Percentiles rank a stretch among this genome's conserved stretches.
phyloP scores from a whole-genome alignment of 352 stramenopile species.

The Pythium periplocum region DNA sequence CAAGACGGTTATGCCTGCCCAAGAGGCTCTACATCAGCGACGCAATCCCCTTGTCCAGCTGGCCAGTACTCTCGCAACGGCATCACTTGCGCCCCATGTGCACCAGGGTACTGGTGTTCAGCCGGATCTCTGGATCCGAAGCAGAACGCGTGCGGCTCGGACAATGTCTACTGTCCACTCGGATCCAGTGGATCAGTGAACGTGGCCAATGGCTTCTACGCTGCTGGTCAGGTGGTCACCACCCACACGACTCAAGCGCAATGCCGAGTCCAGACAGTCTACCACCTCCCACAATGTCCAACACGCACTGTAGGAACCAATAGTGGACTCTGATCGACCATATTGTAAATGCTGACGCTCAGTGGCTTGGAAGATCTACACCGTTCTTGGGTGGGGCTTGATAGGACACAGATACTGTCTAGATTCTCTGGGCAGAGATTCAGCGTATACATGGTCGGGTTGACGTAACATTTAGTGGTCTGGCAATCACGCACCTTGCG shows the following conservation, averaged over 20 bases:
- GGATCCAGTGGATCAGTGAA: slow-evolving; percentile 26
- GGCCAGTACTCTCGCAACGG: slow-evolving; percentile 57
- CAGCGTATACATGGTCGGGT: no score
- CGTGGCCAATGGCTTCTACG: slow-evolving; percentile 37
- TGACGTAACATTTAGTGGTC: no score
- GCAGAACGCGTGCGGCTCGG: slow-evolving; percentile 45
- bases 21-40: slow-evolving; percentile 32
- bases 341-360: no score
- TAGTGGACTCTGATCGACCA: slow-evolving; percentile 19
- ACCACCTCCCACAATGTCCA: slow-evolving; percentile 53
- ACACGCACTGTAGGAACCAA: slow-evolving; percentile 41
- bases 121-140: slow-evolving; percentile 32
- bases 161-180: slow-evolving; percentile 45
- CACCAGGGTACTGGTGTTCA: slow-evolving; percentile 53
- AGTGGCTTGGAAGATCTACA: no score
- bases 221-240: slow-evolving; percentile 23
- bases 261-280: slow-evolving; percentile 33
- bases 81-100: slow-evolving; percentile 41
- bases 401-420: no score
- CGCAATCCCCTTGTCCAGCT: slow-evolving; percentile 39
- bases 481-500: no score
- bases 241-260: slow-evolving; percentile 37
- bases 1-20: slow-evolving; percentile 50
- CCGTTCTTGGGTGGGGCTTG: no score
- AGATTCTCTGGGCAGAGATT: no score